Percentiles rank a stretch among this genome's conserved stretches.
These are phyloP conservation scores for Russula sp. DNA, from an alignment of 768 basidiomycete genomes.

Conservation along the genomic window DNA sequence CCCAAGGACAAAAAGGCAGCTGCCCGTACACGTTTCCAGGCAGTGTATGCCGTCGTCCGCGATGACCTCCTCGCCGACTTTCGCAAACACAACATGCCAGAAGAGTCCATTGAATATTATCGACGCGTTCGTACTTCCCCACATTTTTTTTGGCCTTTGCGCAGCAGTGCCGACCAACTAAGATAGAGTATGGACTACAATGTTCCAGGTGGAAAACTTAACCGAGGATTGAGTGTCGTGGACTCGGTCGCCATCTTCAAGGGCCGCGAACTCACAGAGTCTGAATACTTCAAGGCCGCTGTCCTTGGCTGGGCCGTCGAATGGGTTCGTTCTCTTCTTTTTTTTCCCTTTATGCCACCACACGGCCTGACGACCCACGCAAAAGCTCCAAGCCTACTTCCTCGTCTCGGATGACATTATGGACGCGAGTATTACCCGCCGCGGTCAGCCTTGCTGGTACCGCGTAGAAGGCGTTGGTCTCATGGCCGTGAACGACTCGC, in stretches of 20 bases:
- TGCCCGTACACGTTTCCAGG: conserved; percentile 58
- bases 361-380: neutral
- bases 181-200: conserved; percentile 82
- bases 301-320: conserved; percentile 95
- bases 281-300: conserved; percentile 85
- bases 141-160: neutral
- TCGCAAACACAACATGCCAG: conserved; percentile 66
- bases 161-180: conserved; percentile 4
- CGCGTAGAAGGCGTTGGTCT: conserved; percentile 57
- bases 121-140: conserved; percentile 45
- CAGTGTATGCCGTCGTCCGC: conserved; percentile 61
- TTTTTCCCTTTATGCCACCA: neutral
- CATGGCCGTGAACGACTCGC: conserved; percentile 92
- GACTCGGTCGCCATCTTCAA: conserved; percentile 88
- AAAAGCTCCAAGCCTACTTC: conserved; percentile 94
- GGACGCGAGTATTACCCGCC: conserved; percentile 89
- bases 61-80: conserved; percentile 72
- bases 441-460: conserved; percentile 96
- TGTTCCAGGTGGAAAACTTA: conserved; percentile 94
- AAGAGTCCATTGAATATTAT: conserved; percentile 82
- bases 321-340: conserved; percentile 52
- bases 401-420: conserved; percentile 97
- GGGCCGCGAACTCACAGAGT: conserved; percentile 58
- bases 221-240: conserved; percentile 92
- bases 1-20: conserved; percentile 15